Conservation (phyloP, 331 rosid species). For the Pyrus hybrid region DNA sequence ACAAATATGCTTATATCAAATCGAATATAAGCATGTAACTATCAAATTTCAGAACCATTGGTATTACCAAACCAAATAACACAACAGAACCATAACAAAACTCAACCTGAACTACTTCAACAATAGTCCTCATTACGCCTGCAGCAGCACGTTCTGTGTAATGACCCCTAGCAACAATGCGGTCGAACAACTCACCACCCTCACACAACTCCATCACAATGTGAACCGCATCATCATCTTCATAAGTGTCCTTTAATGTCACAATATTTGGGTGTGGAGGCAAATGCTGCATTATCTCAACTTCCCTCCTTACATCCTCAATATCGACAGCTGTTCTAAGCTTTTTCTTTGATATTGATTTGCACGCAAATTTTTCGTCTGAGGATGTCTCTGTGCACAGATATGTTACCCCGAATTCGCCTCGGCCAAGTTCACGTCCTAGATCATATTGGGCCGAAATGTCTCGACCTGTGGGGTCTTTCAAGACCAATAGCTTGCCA, state of each 20-base stretch:
- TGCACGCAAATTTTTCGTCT: background rate
- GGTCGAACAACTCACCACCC: background rate
- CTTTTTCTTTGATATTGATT: background rate
- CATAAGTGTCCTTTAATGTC: background rate
- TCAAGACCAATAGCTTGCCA: slow-evolving; percentile 32
- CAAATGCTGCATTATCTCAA: background rate
- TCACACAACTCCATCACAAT: background rate
- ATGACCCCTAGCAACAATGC: background rate
- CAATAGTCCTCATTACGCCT: background rate
- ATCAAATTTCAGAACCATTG: background rate
- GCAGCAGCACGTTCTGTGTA: background rate
- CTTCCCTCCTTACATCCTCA: background rate
- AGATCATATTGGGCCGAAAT: slow-evolving; percentile 31
- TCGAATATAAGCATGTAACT: background rate
- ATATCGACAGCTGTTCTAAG: background rate
- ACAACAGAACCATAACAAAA: background rate
- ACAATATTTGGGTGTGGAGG: background rate
- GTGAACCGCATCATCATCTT: background rate
- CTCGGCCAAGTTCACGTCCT: slow-evolving; percentile 12
- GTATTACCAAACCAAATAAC: background rate
- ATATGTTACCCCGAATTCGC: background rate
- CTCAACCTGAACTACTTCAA: slow-evolving; percentile 28
- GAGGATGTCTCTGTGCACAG: background rate
- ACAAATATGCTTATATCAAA: background rate
- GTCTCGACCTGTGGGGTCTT: slow-evolving; percentile 39